These are phyloP conservation scores for Calcarisporium arbuscula DNA, from an alignment of 2,329 filamentous ascomycete genomes.

Conservation along the genomic window DNA sequence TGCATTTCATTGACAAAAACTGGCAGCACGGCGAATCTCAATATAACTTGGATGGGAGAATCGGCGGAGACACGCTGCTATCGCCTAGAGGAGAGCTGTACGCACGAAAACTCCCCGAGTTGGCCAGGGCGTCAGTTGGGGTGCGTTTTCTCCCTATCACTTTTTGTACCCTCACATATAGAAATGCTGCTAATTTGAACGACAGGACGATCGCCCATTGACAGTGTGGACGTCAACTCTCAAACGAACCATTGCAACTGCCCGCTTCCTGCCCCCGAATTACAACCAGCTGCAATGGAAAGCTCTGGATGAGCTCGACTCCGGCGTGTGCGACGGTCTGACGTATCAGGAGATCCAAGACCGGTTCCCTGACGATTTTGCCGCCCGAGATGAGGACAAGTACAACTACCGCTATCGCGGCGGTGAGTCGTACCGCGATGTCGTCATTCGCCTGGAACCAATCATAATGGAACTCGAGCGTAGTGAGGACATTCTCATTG, in stretches of 20 bases:
- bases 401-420: conserved; percentile 99
- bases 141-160: conserved; percentile 42
- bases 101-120: conserved; percentile 72
- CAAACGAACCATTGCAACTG: conserved; percentile 84
- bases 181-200: too few relatives aligned
- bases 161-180: background rate
- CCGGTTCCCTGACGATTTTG: conserved; percentile 88
- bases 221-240: conserved; percentile 60
- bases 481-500: conserved; percentile 93
- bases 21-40: conserved; percentile 83
- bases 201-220: conserved; percentile 51
- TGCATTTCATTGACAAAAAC: background rate
- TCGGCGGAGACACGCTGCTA: conserved; percentile 85
- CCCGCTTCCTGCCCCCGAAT: conserved; percentile 69
- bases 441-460: conserved; percentile 93
- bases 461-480: conserved; percentile 99
- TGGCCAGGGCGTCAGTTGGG: conserved; percentile 80
- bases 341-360: conserved; percentile 95
- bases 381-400: conserved; percentile 93
- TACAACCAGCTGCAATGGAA: conserved; percentile 99
- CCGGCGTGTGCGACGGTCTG: conserved; percentile 91
- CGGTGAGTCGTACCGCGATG: conserved; percentile 91
- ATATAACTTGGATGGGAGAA: conserved; percentile 84
- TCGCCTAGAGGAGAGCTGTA: conserved; percentile 85
- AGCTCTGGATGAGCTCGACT: conserved; percentile 93